Percentiles rank a stretch among this genome's conserved stretches.
These are phyloP conservation scores for Alternaria tenuissima DNA, from an alignment of 2,329 filamentous ascomycete genomes.

Conservation along the genomic window DNA sequence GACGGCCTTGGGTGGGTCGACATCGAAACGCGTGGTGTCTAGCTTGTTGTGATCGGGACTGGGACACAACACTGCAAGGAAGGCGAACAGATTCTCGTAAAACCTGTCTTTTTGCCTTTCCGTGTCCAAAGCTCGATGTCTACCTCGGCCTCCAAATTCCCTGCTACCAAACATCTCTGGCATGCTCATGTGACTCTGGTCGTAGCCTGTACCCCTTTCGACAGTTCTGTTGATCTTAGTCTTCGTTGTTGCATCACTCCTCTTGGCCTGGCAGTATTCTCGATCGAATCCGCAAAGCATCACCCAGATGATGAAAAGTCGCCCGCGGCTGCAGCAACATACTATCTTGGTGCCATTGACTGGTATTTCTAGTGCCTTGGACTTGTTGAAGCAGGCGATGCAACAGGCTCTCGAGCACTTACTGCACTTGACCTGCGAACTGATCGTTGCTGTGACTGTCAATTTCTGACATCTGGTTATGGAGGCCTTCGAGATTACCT, in stretches of 20 bases:
- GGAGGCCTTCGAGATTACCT: background rate
- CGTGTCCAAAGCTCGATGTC: background rate
- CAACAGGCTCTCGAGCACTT: constrained; percentile 19
- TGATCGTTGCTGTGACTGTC: background rate
- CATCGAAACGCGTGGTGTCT: constrained; percentile 26
- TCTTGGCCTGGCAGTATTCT: constrained; percentile 23
- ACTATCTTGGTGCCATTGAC: constrained; percentile 7
- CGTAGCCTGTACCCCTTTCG: background rate
- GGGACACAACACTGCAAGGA: constrained; percentile 31
- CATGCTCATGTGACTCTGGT: background rate
- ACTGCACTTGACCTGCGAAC: constrained; percentile 19
- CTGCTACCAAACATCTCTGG: background rate
- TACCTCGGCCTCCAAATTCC: background rate
- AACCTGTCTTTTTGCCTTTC: background rate
- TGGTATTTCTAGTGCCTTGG: background rate
- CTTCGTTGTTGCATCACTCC: constrained; percentile 4
- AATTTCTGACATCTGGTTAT: background rate
- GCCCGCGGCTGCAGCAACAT: constrained; percentile 46
- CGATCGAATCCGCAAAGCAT: constrained; percentile 47
- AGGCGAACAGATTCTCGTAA: constrained; percentile 7
- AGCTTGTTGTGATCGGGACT: background rate
- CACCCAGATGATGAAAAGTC: constrained; percentile 44
- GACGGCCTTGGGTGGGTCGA: constrained; percentile 36
- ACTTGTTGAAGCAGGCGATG: constrained; percentile 13
- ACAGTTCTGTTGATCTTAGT: background rate